Evolutionary conservation across 2,329 filamentous ascomycete genomes (phyloP).

Genomic region (Fusarium lateritium): DNA sequence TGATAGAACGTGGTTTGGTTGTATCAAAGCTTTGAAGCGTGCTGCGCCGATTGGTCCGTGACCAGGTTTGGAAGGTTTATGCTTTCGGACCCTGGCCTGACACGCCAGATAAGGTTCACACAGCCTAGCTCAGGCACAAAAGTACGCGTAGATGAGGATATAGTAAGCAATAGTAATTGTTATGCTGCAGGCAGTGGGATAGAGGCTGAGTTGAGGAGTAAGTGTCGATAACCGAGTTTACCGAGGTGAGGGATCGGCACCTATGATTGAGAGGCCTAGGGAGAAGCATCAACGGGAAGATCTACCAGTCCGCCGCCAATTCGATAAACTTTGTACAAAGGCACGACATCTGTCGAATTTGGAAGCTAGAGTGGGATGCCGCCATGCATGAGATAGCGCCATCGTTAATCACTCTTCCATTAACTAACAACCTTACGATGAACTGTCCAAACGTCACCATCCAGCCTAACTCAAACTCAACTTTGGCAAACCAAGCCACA

Average conservation of each 20-base stretch:
- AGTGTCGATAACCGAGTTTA: constrained; percentile 2
- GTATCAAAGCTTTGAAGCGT: neutral
- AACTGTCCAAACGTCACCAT: too few relatives aligned
- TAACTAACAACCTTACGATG: too few relatives aligned
- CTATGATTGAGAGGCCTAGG: too few relatives aligned
- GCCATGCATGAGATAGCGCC: too few relatives aligned
- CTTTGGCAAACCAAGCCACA: too few relatives aligned
- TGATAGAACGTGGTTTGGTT: constrained; percentile 8
- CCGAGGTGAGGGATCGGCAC: constrained; percentile 8
- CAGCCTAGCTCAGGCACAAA: constrained; percentile 3
- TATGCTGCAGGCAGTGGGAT: constrained; percentile 7
- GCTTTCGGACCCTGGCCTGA: neutral
- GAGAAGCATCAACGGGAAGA: too few relatives aligned
- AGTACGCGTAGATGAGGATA: neutral
- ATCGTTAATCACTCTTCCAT: too few relatives aligned
- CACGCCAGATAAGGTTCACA: constrained; percentile 1
- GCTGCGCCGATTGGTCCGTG: neutral
- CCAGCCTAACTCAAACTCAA: too few relatives aligned
- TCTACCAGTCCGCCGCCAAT: too few relatives aligned
- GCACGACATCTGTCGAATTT: too few relatives aligned
- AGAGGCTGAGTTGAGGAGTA: constrained; percentile 8
- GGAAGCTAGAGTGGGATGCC: too few relatives aligned
- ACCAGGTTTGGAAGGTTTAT: neutral
- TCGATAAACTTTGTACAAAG: too few relatives aligned
- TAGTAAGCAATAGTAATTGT: constrained; percentile 15